phyloP scores from a whole-genome alignment of 495 filamentous ascomycete species.

The Penicillium ochrochloron region DNA sequence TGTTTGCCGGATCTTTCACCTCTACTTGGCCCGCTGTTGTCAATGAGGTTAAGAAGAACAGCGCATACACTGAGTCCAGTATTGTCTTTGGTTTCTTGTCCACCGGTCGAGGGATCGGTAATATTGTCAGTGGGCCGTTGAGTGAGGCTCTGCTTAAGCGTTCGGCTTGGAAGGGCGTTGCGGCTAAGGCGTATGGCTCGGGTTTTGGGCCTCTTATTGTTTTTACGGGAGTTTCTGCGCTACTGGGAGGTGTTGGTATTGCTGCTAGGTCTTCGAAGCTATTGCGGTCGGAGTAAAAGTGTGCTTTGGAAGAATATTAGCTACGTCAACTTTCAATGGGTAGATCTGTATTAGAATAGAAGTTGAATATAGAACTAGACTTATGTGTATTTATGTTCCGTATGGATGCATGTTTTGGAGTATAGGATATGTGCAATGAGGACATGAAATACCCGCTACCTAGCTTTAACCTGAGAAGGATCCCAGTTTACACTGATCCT shows the following conservation, averaged over 20 bases:
- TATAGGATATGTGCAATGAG: too few species aligned
- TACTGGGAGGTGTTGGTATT: slow-evolving; percentile 46
- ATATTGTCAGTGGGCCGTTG: slow-evolving; percentile 58
- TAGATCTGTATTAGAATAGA: not conserved
- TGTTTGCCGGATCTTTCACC: slow-evolving; percentile 64
- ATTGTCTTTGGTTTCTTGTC: slow-evolving; percentile 62
- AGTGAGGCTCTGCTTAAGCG: slow-evolving; percentile 56
- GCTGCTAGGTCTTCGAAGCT: slow-evolving; percentile 24
- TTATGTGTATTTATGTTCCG: too few species aligned
- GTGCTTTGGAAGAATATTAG: not conserved
- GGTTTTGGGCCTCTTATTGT: slow-evolving; percentile 47
- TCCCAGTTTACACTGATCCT: too few species aligned
- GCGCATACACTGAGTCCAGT: slow-evolving; percentile 45
- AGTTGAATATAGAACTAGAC: too few species aligned
- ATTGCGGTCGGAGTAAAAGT: not conserved
- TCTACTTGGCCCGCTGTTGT: slow-evolving; percentile 63
- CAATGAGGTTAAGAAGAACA: slow-evolving; percentile 47
- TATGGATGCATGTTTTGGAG: too few species aligned
- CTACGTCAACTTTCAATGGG: not conserved
- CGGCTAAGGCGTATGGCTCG: slow-evolving; percentile 42
- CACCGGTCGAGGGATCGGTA: slow-evolving; percentile 64
- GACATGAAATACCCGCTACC: too few species aligned
- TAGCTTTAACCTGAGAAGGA: too few species aligned
- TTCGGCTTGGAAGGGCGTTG: slow-evolving; percentile 22
- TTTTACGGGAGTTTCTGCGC: slow-evolving; percentile 49